phyloP scores from a whole-genome alignment of 2,329 filamentous ascomycete species.

The Ascochyta fabae region DNA sequence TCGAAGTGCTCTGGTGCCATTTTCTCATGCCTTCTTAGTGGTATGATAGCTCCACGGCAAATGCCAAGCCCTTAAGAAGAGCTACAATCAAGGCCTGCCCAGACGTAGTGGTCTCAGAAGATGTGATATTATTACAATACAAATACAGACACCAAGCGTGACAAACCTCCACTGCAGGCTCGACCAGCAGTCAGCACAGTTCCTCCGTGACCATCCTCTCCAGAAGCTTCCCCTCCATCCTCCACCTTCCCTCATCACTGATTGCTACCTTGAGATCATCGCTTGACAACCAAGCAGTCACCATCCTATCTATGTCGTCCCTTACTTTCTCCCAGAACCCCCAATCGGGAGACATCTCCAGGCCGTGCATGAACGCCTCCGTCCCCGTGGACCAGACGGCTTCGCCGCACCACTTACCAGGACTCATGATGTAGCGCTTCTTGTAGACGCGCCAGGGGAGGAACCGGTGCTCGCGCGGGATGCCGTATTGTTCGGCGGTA shows the following conservation, averaged over 20 bases:
- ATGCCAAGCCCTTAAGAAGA: background rate
- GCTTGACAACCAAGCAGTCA: background rate
- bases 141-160: background rate
- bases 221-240: background rate
- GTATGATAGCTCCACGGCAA: too few species aligned
- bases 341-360: background rate
- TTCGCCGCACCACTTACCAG: background rate
- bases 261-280: background rate
- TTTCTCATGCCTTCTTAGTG: too few species aligned
- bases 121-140: background rate
- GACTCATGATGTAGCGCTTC: background rate
- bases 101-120: background rate
- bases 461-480: conserved; percentile 1
- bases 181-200: background rate
- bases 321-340: background rate
- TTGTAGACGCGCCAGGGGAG: background rate
- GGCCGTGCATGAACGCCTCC: background rate
- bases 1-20: too few species aligned
- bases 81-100: background rate
- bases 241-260: background rate
- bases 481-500: conserved; percentile 4
- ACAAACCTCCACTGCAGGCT: background rate
- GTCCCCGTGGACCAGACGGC: background rate
- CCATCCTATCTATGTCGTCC: background rate
- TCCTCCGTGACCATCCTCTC: background rate